Evolutionary conservation across 202 grass and related monocot genomes (phyloP), one percentile per base, ranked within the genome.

Genomic region (Setaria italica): DNA sequence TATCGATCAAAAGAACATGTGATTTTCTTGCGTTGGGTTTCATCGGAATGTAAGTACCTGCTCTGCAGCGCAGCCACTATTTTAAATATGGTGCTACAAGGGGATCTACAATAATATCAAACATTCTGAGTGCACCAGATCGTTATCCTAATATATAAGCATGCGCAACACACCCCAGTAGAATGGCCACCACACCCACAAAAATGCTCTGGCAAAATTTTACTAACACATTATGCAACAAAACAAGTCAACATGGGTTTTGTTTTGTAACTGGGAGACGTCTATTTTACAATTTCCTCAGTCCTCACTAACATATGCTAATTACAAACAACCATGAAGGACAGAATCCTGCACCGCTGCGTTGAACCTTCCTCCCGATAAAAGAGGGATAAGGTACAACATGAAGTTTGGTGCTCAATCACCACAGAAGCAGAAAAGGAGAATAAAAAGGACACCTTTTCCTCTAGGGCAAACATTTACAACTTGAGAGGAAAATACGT

Each of bases 391-490:
- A 33, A 67, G 84, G 84, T 68, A 15, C 87, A 73, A 82, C 77
- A 81, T 19, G 30, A 34, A 85, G 70, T 76, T 76, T 41, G 70
- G 81, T 53, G 58, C 84, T 80, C 63, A 87, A 74, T 57, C 55
- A 81, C 70, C 35, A 32, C 71, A 75, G 10, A 60, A 42, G 50
- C 32, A 59, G 29, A 39, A 67, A 57, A 42, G 21, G 33, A 57
- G n/a, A 53, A 11, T 21, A 39, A 80, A 84, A 68, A 11, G 4
- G 58, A 70, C 51, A 57, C 54, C 39, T 78, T 82, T 85, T 92
- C 87, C 87, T 89, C 87, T 77, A 19, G 76, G 16, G 75, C 16
- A 77, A 63, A 87, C 84, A 92, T 92, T 50, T 90, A 92, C 90
- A 92, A 62, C 63, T 84, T 78, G 84, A n/a, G 90, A 89, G 84